Evolutionary conservation across 805 yeast genomes (phyloP).

Genomic region (Saccharomyces mikatae): DNA sequence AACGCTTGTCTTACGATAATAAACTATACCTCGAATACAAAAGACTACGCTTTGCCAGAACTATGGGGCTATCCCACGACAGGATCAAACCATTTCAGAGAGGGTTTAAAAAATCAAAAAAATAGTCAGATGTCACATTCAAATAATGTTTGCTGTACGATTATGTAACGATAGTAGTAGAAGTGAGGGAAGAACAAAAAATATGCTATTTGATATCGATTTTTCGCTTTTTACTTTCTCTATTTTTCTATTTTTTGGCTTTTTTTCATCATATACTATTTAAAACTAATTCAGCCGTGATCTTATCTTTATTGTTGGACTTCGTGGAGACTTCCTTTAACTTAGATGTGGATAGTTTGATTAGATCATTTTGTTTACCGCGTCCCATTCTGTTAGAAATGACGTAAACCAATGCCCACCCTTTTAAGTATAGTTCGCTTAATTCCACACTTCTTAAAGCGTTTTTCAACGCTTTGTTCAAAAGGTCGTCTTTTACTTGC

Average conservation of each 20-base stretch:
- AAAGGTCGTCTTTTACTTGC: conserved; percentile 2
- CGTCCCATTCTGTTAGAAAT: conserved; percentile 26
- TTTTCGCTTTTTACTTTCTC: conserved; percentile 28
- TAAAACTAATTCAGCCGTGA: conserved; percentile 32
- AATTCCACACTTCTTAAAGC: conserved; percentile 70
- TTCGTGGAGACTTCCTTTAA: conserved; percentile 31
- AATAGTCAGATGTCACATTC: not conserved
- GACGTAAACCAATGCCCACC: conserved; percentile 63
- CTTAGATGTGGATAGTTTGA: conserved; percentile 31
- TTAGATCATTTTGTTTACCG: conserved; percentile 26
- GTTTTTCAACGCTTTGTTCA: conserved; percentile 34
- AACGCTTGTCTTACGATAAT: conserved; percentile 46
- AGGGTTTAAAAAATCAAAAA: conserved; percentile 7
- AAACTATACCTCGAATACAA: conserved; percentile 29
- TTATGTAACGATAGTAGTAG: conserved; percentile 27
- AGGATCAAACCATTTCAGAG: conserved; percentile 34
- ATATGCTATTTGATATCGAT: conserved; percentile 11
- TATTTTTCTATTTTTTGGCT: conserved; percentile 28
- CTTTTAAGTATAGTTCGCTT: conserved; percentile 56
- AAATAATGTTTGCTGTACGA: conserved; percentile 28
- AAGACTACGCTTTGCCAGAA: conserved; percentile 34
- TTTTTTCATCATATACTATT: conserved; percentile 40
- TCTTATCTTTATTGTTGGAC: conserved; percentile 30
- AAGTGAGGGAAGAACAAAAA: conserved; percentile 8
- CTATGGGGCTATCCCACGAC: conserved; percentile 34